Conservation (phyloP, 2,329 filamentous ascomycete genomes). For the Teratosphaeria epicoccoides region DNA sequence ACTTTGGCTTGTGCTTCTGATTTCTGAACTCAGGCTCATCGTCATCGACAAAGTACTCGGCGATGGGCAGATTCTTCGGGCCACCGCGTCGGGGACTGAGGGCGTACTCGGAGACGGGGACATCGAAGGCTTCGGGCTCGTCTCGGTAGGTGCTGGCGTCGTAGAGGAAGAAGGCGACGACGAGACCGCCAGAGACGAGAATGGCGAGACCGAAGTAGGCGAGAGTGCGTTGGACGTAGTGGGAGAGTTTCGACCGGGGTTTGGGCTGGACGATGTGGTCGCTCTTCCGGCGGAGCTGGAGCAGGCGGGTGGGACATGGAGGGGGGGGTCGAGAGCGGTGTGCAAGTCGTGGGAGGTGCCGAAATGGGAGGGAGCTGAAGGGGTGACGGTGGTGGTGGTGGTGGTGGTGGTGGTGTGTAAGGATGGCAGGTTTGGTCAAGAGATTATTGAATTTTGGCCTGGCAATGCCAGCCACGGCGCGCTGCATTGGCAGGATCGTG, state of each 20-base stretch:
- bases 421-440: not conserved
- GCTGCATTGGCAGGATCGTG: constrained; percentile 6
- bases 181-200: constrained; percentile 54
- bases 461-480: constrained; percentile 1
- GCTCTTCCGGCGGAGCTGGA: constrained; percentile 8
- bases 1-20: constrained; percentile 76
- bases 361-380: constrained; percentile 4
- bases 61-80: constrained; percentile 89
- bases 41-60: constrained; percentile 79
- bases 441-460: not conserved
- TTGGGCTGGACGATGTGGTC: constrained; percentile 5
- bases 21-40: constrained; percentile 63
- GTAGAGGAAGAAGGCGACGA: constrained; percentile 84
- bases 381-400: constrained; percentile 3
- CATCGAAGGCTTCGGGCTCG: constrained; percentile 54
- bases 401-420: constrained; percentile 1
- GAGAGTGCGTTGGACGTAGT: constrained; percentile 49
- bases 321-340: constrained; percentile 9
- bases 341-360: constrained; percentile 9
- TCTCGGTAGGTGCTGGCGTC: constrained; percentile 86
- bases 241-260: constrained; percentile 25
- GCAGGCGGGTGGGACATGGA: constrained; percentile 8
- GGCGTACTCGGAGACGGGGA: constrained; percentile 74
- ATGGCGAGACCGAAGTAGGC: constrained; percentile 67
- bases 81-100: constrained; percentile 72